Evolutionary conservation across 495 filamentous ascomycete genomes (phyloP).

Genomic region (Aspergillus cavernicola): DNA sequence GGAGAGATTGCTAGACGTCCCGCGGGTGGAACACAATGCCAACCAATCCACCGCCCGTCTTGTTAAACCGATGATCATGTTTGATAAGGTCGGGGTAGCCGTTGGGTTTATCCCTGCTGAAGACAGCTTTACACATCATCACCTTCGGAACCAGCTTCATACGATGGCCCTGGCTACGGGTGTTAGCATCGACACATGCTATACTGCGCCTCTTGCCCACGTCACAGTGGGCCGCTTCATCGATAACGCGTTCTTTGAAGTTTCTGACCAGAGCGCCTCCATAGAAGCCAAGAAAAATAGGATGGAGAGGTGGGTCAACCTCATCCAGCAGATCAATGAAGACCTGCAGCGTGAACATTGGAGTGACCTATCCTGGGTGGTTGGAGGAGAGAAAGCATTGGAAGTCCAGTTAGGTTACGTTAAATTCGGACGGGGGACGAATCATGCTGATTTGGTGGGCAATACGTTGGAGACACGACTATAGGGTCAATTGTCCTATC

Average conservation of each 20-base stretch:
- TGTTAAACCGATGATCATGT: conserved; percentile 5
- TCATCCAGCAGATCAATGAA: conserved; percentile 3
- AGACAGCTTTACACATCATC: conserved; percentile 5
- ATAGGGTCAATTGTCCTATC: neutral
- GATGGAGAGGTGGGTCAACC: neutral
- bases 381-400: conserved; percentile 1
- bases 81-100: conserved; percentile 6
- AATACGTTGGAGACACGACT: neutral
- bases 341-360: neutral
- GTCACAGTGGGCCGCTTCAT: conserved; percentile 7
- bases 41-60: neutral
- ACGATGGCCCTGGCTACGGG: conserved; percentile 1
- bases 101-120: conserved; percentile 2
- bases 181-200: conserved; percentile 9
- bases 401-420: conserved; percentile 8
- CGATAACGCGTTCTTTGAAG: neutral
- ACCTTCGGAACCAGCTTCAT: conserved; percentile 9
- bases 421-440: neutral
- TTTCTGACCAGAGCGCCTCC: neutral
- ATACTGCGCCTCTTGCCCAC: conserved; percentile 10
- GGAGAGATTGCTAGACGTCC: neutral
- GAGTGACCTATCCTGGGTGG: neutral
- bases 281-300: neutral
- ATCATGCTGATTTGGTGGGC: conserved; percentile 1
- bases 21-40: neutral